phyloP scores from a whole-genome alignment of 495 filamentous ascomycete genomes.

The Xylaria telfairii region DNA sequence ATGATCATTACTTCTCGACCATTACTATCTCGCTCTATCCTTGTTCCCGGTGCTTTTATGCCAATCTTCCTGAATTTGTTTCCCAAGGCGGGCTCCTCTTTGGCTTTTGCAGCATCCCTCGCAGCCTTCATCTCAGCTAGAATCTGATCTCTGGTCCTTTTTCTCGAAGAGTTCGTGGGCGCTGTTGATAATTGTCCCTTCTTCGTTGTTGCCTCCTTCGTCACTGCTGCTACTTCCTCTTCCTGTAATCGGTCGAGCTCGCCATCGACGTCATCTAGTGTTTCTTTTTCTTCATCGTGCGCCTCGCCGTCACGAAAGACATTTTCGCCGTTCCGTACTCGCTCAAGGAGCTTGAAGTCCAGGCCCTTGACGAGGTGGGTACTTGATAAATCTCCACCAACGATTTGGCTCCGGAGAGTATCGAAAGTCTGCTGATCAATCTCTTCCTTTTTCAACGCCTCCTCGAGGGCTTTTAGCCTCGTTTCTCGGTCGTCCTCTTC shows the following conservation, averaged over 20 bases:
- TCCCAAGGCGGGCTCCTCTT: conserved; percentile 65
- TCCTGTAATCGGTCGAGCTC: conserved; percentile 78
- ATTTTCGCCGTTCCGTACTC: conserved; percentile 76
- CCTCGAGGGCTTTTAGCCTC: conserved; percentile 79
- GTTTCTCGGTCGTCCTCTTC: conserved; percentile 68
- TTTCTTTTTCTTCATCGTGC: conserved; percentile 30
- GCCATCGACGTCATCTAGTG: conserved; percentile 66
- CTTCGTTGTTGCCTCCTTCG: conserved; percentile 64
- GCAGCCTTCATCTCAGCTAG: conserved; percentile 80
- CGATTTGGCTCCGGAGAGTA: conserved; percentile 72
- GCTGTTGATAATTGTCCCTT: conserved; percentile 77
- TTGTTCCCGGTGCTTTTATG: conserved; percentile 65
- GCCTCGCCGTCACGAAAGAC: conserved; percentile 51
- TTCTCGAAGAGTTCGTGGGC: conserved; percentile 63
- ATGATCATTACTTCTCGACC: conserved; percentile 86
- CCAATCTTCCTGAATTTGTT: conserved; percentile 84
- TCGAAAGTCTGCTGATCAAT: conserved; percentile 80
- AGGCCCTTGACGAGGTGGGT: conserved; percentile 92
- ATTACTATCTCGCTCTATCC: conserved; percentile 76
- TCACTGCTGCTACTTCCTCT: conserved; percentile 63
- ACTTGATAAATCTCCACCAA: conserved; percentile 78
- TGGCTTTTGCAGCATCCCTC: conserved; percentile 62
- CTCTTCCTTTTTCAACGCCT: conserved; percentile 80
- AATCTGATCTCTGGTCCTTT: conserved; percentile 82
- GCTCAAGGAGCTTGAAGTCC: conserved; percentile 80